Evolutionary conservation across 164 flowering plant species (phyloP).

Genomic region (Dillenia turbinata): DNA sequence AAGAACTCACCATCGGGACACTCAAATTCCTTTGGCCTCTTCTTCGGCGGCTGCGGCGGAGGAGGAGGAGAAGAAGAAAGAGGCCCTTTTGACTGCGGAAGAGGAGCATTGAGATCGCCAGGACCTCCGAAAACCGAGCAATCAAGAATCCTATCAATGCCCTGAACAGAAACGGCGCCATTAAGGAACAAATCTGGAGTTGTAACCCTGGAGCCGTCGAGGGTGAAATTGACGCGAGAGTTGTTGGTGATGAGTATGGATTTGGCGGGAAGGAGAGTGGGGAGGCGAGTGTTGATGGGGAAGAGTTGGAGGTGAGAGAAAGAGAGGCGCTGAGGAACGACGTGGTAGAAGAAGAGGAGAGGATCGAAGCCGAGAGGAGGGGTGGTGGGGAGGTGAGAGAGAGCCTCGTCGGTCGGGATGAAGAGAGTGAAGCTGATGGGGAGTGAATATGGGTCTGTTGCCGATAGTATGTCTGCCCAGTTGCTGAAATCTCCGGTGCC

Average conservation of each 20-base stretch:
- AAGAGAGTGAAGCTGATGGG: constrained; percentile 45
- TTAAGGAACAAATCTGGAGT: constrained; percentile 16
- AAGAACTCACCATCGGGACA: too few species aligned
- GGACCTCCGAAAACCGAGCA: constrained; percentile 8
- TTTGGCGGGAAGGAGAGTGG: constrained; percentile 19
- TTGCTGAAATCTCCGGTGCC: constrained; percentile 40
- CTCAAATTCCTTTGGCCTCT: too few species aligned
- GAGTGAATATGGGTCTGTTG: constrained; percentile 22
- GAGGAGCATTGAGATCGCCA: too few species aligned
- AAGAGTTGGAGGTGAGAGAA: constrained; percentile 15
- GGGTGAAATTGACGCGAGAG: constrained; percentile 11
- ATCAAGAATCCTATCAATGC: constrained; percentile 13
- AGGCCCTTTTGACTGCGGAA: too few species aligned
- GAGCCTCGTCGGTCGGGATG: constrained; percentile 33
- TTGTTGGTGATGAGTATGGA: constrained; percentile 24
- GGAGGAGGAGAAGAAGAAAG: too few species aligned
- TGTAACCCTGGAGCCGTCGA: constrained; percentile 13
- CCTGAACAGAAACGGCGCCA: constrained; percentile 19
- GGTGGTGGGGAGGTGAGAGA: neutral
- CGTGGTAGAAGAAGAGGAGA: constrained; percentile 18
- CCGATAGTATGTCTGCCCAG: constrained; percentile 37
- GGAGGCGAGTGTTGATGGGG: constrained; percentile 14
- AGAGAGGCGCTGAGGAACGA: constrained; percentile 19
- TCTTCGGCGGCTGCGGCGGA: too few species aligned
- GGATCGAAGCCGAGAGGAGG: constrained; percentile 1